Conservation (phyloP, 2,329 filamentous ascomycete species). For the Elsinoe arachidis region DNA sequence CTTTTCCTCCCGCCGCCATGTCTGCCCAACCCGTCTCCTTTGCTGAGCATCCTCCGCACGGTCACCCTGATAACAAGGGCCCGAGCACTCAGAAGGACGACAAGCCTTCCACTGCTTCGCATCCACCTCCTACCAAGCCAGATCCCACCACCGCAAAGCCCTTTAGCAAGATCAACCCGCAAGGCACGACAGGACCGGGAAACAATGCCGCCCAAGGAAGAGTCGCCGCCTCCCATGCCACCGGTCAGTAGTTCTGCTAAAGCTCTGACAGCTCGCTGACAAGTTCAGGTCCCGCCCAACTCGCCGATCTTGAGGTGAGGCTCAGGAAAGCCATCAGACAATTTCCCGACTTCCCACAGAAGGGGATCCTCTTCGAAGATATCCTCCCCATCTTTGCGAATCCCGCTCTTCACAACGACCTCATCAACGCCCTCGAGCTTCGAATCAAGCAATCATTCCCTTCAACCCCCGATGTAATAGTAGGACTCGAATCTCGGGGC, state of each 20-base stretch:
- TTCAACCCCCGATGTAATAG: conserved; percentile 62
- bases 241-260: conserved; percentile 24
- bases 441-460: conserved; percentile 59
- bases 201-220: conserved; percentile 39
- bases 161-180: conserved; percentile 17
- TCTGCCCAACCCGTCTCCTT: conserved; percentile 22
- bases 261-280: conserved; percentile 1
- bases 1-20: conserved; percentile 18
- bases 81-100: conserved; percentile 22
- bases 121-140: conserved; percentile 25
- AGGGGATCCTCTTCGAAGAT: conserved; percentile 93
- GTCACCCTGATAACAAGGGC: conserved; percentile 22
- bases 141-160: conserved; percentile 24
- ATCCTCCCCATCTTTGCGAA: conserved; percentile 56
- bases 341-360: conserved; percentile 84
- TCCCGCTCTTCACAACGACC: conserved; percentile 33
- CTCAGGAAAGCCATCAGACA: conserved; percentile 68
- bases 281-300: conserved; percentile 38
- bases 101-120: conserved; percentile 25
- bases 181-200: conserved; percentile 13
- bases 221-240: conserved; percentile 40
- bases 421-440: conserved; percentile 78
- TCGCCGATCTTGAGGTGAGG: conserved; percentile 56
- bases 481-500: conserved; percentile 87
- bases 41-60: conserved; percentile 22